Percentiles rank a stretch among this genome's conserved stretches.
These are phyloP conservation scores for Emydomyces testavorans DNA, from an alignment of 2,329 filamentous ascomycete species.

Conservation along the genomic window DNA sequence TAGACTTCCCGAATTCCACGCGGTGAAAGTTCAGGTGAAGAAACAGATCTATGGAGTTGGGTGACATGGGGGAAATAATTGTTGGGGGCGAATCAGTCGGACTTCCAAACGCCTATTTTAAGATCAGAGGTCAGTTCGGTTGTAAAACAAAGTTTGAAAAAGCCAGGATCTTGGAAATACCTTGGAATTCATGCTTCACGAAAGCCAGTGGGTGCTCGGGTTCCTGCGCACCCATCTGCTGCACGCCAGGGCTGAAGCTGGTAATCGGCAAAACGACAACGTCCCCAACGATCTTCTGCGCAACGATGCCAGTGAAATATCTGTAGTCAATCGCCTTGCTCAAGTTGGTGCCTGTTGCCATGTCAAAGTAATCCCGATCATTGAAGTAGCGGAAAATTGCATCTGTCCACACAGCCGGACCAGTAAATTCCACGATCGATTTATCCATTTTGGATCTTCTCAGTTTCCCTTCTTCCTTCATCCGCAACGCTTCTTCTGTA, in stretches of 20 bases:
- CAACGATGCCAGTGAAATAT: slow-evolving; percentile 80
- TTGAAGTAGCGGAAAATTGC: slow-evolving; percentile 88
- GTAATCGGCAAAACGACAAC: slow-evolving; percentile 91
- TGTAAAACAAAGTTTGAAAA: not conserved
- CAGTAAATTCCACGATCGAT: slow-evolving; percentile 84
- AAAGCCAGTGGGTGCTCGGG: slow-evolving; percentile 91
- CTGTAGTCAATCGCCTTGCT: slow-evolving; percentile 66
- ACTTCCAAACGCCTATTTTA: slow-evolving; percentile 9
- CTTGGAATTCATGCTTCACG: slow-evolving; percentile 93
- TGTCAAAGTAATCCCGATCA: slow-evolving; percentile 76
- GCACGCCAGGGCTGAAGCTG: slow-evolving; percentile 88
- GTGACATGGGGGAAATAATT: too few species aligned
- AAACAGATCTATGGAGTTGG: too few species aligned
- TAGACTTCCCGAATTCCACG: too few species aligned
- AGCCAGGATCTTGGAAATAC: slow-evolving; percentile 35
- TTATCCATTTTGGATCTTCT: slow-evolving; percentile 51
- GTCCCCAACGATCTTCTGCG: slow-evolving; percentile 78
- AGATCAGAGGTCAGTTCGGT: not conserved
- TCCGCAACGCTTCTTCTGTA: slow-evolving; percentile 64
- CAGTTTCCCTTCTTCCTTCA: slow-evolving; percentile 58
- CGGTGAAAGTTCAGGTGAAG: too few species aligned
- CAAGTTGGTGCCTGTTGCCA: slow-evolving; percentile 44
- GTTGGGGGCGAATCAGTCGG: too few species aligned
- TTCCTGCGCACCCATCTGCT: slow-evolving; percentile 83
- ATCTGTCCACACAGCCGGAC: slow-evolving; percentile 91